These are phyloP conservation scores for Flueggea neowawraea DNA, from an alignment of 441 rosid genomes.

Conservation along the genomic window DNA sequence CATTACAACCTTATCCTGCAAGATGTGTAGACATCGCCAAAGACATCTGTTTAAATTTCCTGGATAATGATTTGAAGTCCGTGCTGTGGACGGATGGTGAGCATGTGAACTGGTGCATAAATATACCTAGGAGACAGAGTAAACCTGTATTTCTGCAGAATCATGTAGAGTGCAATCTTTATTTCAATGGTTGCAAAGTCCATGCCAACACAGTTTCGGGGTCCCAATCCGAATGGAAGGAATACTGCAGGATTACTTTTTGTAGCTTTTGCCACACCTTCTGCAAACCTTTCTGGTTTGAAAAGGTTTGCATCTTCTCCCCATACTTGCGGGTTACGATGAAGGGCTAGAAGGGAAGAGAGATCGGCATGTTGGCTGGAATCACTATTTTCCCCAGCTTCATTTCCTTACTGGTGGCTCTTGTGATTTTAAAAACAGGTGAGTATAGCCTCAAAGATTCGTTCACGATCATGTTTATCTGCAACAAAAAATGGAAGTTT, in stretches of 20 bases:
- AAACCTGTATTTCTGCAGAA: constrained; percentile 40
- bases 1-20: too few species aligned
- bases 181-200: constrained; percentile 34
- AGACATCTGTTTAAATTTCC: too few species aligned
- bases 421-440: constrained; percentile 14
- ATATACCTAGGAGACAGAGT: constrained; percentile 40
- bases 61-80: constrained; percentile 31
- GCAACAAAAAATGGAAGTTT: background rate
- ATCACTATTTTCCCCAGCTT: constrained; percentile 28
- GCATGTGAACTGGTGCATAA: constrained; percentile 25
- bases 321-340: constrained; percentile 35
- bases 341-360: constrained; percentile 22
- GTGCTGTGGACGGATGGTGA: constrained; percentile 27
- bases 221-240: constrained; percentile 39
- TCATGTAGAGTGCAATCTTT: constrained; percentile 38
- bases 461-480: constrained; percentile 44
- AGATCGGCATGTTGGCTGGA: constrained; percentile 21
- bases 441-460: constrained; percentile 40
- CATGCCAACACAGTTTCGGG: constrained; percentile 38
- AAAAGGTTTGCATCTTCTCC: constrained; percentile 38
- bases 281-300: constrained; percentile 44
- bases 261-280: constrained; percentile 40
- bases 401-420: constrained; percentile 18
- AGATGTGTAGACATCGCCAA: too few species aligned
- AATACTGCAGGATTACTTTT: constrained; percentile 21